Evolutionary conservation across 768 basidiomycete genomes (phyloP), one percentile per base, ranked within the genome.

Genomic region (Rhodotorula paludigena): DNA sequence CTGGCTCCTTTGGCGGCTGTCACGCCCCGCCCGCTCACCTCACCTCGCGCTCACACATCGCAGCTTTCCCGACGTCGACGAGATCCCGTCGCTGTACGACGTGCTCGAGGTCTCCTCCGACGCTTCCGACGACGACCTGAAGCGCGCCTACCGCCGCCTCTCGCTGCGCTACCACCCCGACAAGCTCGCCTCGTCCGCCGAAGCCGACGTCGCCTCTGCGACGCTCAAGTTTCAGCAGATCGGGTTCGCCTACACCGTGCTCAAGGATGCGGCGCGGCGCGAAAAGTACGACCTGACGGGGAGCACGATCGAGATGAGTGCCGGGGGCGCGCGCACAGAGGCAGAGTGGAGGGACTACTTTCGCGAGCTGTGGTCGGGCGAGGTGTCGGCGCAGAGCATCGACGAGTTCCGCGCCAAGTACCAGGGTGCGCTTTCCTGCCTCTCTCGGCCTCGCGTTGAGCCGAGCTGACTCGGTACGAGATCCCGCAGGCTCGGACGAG

Each of bases 341-440:
- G 89, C 88, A 66, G 89, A 87, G 68, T 99, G 96, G 96, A 90
- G 92, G 75, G 85, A 89, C 11, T 99, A 99, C 79, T 99, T 98
- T 74, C 66, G 53, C 44, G 74, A 76, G 44, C 60, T 74, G 36
- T 76, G 72, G 72, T 23, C 60, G 20, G 75, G 74, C 28, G 73
- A 76, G 64, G 74, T 75, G 18, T 70, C 54, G 36, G 66, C 59
- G 12, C 39, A 66, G 66, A 88, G 86, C 77, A 81, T 99, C 60
- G 92, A 97, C 71, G 90, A 96, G 77, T 85, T 94, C 85, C 94
- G 90, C 84, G 86, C 86, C 73, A 86, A 86, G 74, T 99, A 99
- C 78, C 92, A 98, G 82, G 91, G 96, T 88, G 64, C 61, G 78
- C n/a, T n/a, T n/a, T 63, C 28, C 9, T 0, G 49, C 0, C 7